A percentile compares a stretch with the other conserved stretches of the same genome.
phyloP scores from a whole-genome alignment of 2,329 filamentous ascomycete genomes.

The Aspergillus amoenus region DNA sequence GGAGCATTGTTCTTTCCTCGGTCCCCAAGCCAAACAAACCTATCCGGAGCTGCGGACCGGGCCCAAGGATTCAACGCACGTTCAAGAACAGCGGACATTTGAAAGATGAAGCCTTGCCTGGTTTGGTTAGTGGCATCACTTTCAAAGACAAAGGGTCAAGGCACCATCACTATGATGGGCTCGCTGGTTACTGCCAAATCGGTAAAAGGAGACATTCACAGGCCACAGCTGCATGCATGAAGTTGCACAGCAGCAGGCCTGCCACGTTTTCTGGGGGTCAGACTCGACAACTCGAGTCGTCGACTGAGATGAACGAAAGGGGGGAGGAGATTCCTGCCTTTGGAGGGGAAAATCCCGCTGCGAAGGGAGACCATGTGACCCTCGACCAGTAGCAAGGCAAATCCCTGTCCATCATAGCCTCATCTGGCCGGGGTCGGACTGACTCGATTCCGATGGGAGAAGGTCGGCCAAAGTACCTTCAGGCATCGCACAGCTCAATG shows the following conservation, averaged over 20 bases:
- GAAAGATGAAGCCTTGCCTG: slow-evolving; percentile 7
- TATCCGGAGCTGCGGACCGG: not conserved
- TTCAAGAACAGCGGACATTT: not conserved
- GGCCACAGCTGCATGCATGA: slow-evolving; percentile 1
- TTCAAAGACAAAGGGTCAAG: not conserved
- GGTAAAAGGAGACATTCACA: not conserved
- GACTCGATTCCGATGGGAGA: not conserved
- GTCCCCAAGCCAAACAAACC: not conserved
- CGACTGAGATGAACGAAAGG: not conserved
- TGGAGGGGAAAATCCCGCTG: not conserved
- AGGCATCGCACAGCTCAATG: not conserved
- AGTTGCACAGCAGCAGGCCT: slow-evolving; percentile 4
- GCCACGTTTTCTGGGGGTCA: slow-evolving; percentile 15
- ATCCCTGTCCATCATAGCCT: not conserved
- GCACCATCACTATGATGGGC: not conserved
- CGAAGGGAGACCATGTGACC: not conserved
- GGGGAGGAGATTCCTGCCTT: not conserved
- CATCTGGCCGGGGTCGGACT: not conserved
- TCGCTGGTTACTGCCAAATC: not conserved
- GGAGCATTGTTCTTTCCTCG: not conserved
- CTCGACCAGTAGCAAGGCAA: not conserved
- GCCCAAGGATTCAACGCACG: not conserved
- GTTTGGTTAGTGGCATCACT: slow-evolving; percentile 1
- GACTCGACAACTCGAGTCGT: not conserved
- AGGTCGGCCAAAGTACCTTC: not conserved